Percentiles rank a stretch among this genome's conserved stretches.
These are phyloP conservation scores for Cladorrhinum sp. DNA, from an alignment of 2,329 filamentous ascomycete genomes.

Conservation along the genomic window DNA sequence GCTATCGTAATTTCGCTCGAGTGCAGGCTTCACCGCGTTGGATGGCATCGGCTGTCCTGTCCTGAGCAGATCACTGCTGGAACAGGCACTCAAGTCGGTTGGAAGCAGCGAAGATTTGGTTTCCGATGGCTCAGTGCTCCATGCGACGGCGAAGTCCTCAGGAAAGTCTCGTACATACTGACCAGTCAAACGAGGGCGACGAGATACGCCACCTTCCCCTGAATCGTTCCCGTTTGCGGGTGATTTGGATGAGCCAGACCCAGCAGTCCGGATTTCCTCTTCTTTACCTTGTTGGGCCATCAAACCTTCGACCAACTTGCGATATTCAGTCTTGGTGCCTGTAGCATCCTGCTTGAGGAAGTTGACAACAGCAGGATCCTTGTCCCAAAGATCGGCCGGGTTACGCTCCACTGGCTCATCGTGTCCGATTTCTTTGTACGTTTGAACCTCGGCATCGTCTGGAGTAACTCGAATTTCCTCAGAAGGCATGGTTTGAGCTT, in stretches of 20 bases:
- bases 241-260: constrained; percentile 17
- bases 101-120: constrained; percentile 19
- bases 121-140: constrained; percentile 32
- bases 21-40: constrained; percentile 24
- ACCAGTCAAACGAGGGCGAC: constrained; percentile 38
- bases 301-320: constrained; percentile 31
- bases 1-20: constrained; percentile 23
- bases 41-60: neutral
- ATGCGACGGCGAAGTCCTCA: constrained; percentile 47
- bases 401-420: constrained; percentile 16
- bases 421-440: constrained; percentile 32
- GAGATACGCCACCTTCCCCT: neutral
- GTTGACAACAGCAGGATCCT: neutral
- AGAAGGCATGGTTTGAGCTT: constrained; percentile 9
- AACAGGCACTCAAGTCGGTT: constrained; percentile 7
- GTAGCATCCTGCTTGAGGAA: neutral
- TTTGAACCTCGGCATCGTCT: neutral
- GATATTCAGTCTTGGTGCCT: constrained; percentile 15
- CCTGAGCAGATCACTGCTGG: neutral
- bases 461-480: neutral
- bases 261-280: constrained; percentile 32
- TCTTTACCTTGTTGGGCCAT: constrained; percentile 32
- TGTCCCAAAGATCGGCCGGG: neutral
- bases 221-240: neutral
- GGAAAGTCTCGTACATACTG: constrained; percentile 52